Percentiles rank a stretch among this genome's conserved stretches.
Evolutionary conservation across 768 basidiomycete species (phyloP).

Genomic region (Pleurotus eryngii): DNA sequence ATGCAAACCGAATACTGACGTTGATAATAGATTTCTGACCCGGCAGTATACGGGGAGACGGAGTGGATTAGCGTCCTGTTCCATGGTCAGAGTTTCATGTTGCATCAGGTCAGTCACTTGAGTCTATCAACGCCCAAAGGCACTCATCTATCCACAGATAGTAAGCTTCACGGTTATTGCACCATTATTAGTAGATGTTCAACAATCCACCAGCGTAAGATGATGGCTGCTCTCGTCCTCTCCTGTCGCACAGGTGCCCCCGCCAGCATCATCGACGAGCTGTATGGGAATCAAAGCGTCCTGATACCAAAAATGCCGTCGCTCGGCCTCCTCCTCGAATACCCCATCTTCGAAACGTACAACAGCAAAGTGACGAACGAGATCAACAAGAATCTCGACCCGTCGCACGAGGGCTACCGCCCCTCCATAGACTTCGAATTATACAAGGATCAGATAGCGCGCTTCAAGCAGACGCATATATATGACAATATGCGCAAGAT

Average conservation of each 20-base stretch:
- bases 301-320: conserved; percentile 96
- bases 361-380: conserved; percentile 48
- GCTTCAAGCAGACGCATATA: conserved; percentile 83
- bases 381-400: conserved; percentile 49
- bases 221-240: conserved; percentile 88
- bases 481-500: conserved; percentile 84
- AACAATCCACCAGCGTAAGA: conserved; percentile 72
- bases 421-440: conserved; percentile 70
- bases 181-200: no score
- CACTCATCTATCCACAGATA: conserved; percentile 34
- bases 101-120: conserved; percentile 74
- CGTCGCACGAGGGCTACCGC: conserved; percentile 59
- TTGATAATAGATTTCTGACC: conserved; percentile 63
- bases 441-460: conserved; percentile 64
- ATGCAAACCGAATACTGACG: background rate
- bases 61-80: conserved; percentile 95
- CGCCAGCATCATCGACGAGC: conserved; percentile 71
- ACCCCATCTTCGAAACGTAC: conserved; percentile 79
- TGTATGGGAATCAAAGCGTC: conserved; percentile 74
- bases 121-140: background rate
- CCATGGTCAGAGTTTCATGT: conserved; percentile 98
- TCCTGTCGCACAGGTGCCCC: conserved; percentile 76
- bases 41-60: conserved; percentile 84
- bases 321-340: conserved; percentile 87
- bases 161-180: conserved; percentile 25